These are phyloP conservation scores for Rhododendron kiyosumense DNA, from an alignment of 148 eudicot species.

Conservation along the genomic window DNA sequence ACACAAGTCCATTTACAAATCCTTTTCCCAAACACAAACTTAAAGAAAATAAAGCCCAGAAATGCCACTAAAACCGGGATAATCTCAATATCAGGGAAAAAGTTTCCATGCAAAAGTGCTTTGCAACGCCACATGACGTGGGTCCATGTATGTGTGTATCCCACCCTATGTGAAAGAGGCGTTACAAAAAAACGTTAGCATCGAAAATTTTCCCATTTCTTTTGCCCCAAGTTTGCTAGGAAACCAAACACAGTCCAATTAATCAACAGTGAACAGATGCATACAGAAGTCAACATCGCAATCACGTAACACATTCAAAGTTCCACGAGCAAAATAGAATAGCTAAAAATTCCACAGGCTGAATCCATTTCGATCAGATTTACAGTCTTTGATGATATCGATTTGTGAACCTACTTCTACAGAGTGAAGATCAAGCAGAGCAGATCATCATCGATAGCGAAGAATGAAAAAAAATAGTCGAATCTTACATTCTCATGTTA, in stretches of 20 bases:
- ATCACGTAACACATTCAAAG: neutral
- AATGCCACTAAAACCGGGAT: neutral
- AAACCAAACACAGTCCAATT: neutral
- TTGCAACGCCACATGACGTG: neutral
- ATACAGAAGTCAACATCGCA: neutral
- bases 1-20: neutral
- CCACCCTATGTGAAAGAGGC: neutral
- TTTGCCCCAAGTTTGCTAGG: neutral
- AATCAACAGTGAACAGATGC: neutral
- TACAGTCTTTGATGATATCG: neutral
- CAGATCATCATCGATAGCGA: neutral
- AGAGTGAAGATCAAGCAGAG: neutral
- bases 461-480: neutral
- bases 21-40: neutral
- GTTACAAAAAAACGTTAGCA: neutral
- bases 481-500: neutral
- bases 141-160: neutral
- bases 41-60: neutral
- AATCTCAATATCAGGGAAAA: neutral
- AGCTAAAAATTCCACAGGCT: neutral
- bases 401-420: neutral
- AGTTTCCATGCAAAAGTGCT: neutral
- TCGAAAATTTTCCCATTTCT: neutral
- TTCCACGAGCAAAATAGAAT: neutral
- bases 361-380: neutral